phyloP scores from a whole-genome alignment of 345 rosid species.

The Cardamine occulta region DNA sequence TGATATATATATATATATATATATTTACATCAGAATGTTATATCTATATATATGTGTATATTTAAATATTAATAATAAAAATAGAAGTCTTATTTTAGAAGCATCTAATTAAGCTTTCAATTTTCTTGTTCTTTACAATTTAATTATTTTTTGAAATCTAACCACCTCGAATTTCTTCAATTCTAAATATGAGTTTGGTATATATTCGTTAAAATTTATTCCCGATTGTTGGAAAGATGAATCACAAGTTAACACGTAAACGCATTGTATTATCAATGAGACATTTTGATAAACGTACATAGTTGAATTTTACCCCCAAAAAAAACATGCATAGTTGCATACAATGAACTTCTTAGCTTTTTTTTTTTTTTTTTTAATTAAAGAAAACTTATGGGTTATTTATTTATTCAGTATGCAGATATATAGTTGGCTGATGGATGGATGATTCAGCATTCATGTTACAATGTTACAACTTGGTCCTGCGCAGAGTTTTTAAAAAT shows the following conservation, averaged over 20 bases:
- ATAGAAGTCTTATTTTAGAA: background rate
- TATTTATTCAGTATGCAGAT: background rate
- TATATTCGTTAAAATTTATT: background rate
- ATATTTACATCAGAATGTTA: background rate
- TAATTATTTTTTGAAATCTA: background rate
- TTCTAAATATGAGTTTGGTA: background rate
- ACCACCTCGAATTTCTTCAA: no score
- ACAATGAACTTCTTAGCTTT: background rate
- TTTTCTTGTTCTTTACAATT: background rate
- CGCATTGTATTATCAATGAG: no score
- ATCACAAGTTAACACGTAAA: no score
- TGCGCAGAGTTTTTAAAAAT: background rate
- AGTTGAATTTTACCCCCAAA: background rate
- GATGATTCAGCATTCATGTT: background rate
- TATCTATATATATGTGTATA: no score
- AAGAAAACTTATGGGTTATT: background rate
- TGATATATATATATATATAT: background rate
- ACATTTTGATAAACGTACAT: background rate
- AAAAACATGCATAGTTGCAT: background rate
- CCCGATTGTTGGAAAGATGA: no score
- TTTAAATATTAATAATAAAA: no score
- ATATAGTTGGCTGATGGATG: background rate
- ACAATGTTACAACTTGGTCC: background rate
- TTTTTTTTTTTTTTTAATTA: no score
- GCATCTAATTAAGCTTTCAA: background rate